Evolutionary conservation across 192 early-diverging fungal species (phyloP), one percentile per base, ranked within the genome.

Genomic region (Podila clonocystis): DNA sequence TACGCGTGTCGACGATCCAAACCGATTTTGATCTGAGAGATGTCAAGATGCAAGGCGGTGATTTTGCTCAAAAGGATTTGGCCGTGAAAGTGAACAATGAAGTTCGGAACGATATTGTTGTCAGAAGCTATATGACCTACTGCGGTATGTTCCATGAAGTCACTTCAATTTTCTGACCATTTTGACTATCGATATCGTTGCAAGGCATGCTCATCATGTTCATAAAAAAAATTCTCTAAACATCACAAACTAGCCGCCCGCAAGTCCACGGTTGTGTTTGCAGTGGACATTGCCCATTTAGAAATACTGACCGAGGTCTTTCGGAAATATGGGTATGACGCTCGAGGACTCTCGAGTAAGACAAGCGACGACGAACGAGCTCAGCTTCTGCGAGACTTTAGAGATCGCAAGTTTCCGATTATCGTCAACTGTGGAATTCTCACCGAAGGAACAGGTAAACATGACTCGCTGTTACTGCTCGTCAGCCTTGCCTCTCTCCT

Each of bases 371-470:
- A 74, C 4, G 83, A 90, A 19, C 88, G 97, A 4, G 74, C 83
- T 29, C 73, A 84, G 19, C 75, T 91, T 5, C 48, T 99, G 52
- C 58, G 84, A 17, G 76, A 84, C n/a, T 97, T 97, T 68, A 48
- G 86, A 13, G 48, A 70, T 0, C 83, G 90, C 17, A 59, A 83
- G 15, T 83, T 95, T 49, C 93, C 93, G 12, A 90, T 99, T 8
- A 82, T 97, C 50, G 87, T 99, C 57, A 99, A 97, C 80, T 97
- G 96, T 82, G 96, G 93, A 52, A 92, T 94, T 50, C 68, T 94
- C 62, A 94, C 93, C 0, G 87, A 89, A 73, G 87, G 87, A 38
- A 86, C 85, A 59, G 77, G 83, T 79, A 68, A 22, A 41, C 24
- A 36, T 36, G 2, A n/a, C 48, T 58, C 33, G 50, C 33, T 62